Base-by-base conservation (phyloP, 352 stramenopile species). In the Pythium scleroteichum region DNA sequence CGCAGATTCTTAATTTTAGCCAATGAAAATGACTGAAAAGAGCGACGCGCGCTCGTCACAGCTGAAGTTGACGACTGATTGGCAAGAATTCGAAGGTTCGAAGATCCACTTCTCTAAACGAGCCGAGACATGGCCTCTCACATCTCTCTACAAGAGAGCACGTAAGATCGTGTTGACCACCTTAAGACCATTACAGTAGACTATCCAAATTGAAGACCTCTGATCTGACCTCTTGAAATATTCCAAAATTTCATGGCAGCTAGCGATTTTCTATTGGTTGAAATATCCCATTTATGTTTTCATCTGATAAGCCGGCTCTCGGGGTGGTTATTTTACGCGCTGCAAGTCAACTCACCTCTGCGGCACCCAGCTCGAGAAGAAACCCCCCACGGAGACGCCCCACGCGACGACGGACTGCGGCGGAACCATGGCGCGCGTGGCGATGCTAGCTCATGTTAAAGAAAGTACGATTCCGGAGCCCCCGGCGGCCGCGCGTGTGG, bases 381-480 rank as follows among this genome's bases (percentile, higher is more conserved):
- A 23, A 48, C 16, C 4, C 19, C 41, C 19, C 41, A 22, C 4
- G 10, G 4, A n/a, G 41, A 44, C 38, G 38, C 38, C 38, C 4
- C 38, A 13, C 38, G 38, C 38, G 38, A 44, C 38, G 17, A 20
- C 17, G 17, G 7, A 10, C 20, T 3, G 33, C 49, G 14, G 3
- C 19, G 29, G 17, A 10, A 59, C 26, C 5, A 73, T 73, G 66
- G 39, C 66, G 44, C 60, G 66, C 27, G 80, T 92, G 17, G 82
- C 76, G 12, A 62, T 85, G 55, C 68, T 92, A 20, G 72, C 83
- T 16, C 83, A 92, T 63, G 77, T 92, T 19, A 92, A 92, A 72
- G 67, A 73, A 55, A 85, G 75, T 50, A 66, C 70, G 1, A 60
- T 67, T 26, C 51, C 63, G 8, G 54, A 71, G 53, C 22, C 55